A percentile compares a stretch with the other conserved stretches of the same genome.
phyloP scores from a whole-genome alignment of 106 monocot genomes.

The Acorus calamus region DNA sequence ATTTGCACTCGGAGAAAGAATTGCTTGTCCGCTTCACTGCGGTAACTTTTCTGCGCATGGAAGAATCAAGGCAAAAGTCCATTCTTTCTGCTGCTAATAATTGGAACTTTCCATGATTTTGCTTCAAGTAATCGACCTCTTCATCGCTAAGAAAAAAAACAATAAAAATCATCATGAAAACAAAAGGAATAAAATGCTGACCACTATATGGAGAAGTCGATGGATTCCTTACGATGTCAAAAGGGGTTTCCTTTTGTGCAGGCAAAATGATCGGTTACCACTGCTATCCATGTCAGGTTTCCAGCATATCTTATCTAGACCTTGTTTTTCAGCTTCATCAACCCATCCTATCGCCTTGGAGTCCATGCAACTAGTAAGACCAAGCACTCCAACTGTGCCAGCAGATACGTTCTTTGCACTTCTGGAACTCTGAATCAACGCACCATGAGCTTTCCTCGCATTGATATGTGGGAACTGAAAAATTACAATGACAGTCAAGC shows the following conservation, averaged over 20 bases:
- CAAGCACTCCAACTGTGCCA: constrained; percentile 6
- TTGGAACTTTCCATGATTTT: constrained; percentile 37
- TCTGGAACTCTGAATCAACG: constrained; percentile 7
- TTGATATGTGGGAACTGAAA: constrained; percentile 5
- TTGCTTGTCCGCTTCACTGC: constrained; percentile 27
- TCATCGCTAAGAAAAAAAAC: constrained; percentile 17
- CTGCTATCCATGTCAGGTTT: constrained; percentile 17
- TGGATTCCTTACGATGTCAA: constrained; percentile 24
- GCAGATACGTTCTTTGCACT: constrained; percentile 5
- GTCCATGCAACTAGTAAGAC: constrained; percentile 40
- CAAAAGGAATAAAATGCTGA: not conserved
- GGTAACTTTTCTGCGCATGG: constrained; percentile 23
- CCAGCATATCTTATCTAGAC: constrained; percentile 48
- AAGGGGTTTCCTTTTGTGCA: constrained; percentile 25
- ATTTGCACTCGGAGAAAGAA: constrained; percentile 39
- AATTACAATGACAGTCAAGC: not conserved
- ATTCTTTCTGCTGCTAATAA: constrained; percentile 8
- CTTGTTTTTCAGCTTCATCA: constrained; percentile 6
- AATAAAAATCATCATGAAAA: constrained; percentile 1
- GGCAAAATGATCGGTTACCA: constrained; percentile 25
- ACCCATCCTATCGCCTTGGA: constrained; percentile 53
- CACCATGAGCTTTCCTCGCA: not conserved
- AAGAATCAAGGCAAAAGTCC: constrained; percentile 46
- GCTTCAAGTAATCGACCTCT: constrained; percentile 7
- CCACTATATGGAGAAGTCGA: not conserved